Evolutionary conservation across 2,329 filamentous ascomycete species (phyloP), one percentile per base, ranked within the genome.

Genomic region (Cladosporium halotolerans): DNA sequence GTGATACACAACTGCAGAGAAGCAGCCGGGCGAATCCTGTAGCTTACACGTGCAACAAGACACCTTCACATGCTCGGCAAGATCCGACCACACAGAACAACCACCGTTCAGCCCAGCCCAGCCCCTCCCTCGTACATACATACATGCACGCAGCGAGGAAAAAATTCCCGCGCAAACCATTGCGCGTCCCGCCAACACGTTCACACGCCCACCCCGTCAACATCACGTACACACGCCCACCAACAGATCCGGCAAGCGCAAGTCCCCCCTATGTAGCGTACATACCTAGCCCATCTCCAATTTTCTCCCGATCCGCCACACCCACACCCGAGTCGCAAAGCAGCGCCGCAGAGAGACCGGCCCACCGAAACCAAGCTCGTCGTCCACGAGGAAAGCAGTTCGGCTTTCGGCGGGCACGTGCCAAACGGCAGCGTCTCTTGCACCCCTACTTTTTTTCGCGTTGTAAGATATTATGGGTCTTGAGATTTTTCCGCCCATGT

Each of bases 301-400:
- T 31, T 31, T 46, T 34, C 33, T n/a, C 23, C 32, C 18, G 14
- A 32, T 18, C 33, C 44, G 16, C 33, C 13, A 34, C 13, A 14
- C 28, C 31, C 28, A 31, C 33, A 43, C 18, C 48, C 16, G 32
- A 38, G 18, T 11, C 19, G 9, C 18, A 36, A 43, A 13, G 38
- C 13, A 41, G 38, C 46, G 46, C 48, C 48, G 48, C 40, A 44
- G n/a, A 32, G 48, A 10, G 11, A 51, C 48, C 48, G 48, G 48
- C 48, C 48, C 48, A 51, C 48, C 48, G 48, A 51, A 51, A 43
- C 48, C 40, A 43, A 51, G 48, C 48, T 18, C 5, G 31, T 44
- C 42, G 31, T 11, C 9, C 14, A n/a, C 36, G n/a, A 39, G 36
- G 16, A 16, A 36, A 39, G 36, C 9, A 36, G n/a, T 11, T 36